phyloP scores from a whole-genome alignment of 306 rosid species.

The Prunus davidiana region DNA sequence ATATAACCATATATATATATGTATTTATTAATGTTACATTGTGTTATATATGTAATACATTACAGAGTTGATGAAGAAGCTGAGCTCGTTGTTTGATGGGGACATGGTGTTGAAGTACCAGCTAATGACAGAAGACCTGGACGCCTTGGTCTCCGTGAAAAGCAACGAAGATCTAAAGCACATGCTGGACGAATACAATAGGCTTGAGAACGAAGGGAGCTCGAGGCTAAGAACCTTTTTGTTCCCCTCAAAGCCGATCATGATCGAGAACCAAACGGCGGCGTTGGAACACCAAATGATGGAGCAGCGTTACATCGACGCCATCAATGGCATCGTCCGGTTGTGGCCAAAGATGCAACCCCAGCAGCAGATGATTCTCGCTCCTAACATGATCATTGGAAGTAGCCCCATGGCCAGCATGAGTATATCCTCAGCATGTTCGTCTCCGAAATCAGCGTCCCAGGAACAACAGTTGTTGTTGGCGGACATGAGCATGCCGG shows the following conservation, averaged over 20 bases:
- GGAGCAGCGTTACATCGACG: conserved; percentile 78
- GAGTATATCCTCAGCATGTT: conserved; percentile 43
- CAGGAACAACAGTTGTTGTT: conserved; percentile 38
- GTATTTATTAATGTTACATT: too few relatives aligned
- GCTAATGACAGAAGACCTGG: conserved; percentile 57
- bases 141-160: conserved; percentile 54
- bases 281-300: conserved; percentile 30
- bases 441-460: conserved; percentile 68
- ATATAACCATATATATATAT: too few relatives aligned
- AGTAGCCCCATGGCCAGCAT: conserved; percentile 11
- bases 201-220: conserved; percentile 37
- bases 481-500: background rate
- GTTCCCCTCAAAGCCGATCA: conserved; percentile 41
- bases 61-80: conserved; percentile 64
- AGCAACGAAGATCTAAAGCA: conserved; percentile 69
- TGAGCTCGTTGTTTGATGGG: conserved; percentile 42
- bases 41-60: background rate
- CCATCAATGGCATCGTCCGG: conserved; percentile 58
- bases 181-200: conserved; percentile 72
- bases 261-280: conserved; percentile 31
- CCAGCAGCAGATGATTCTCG: background rate
- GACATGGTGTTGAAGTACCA: conserved; percentile 76
- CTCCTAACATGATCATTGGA: background rate
- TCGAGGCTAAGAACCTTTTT: conserved; percentile 61
- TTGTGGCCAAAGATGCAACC: conserved; percentile 1